Evolutionary conservation across 805 yeast species (phyloP), one percentile per base, ranked within the genome.

Genomic region (Kazachstania kunashirensis): DNA sequence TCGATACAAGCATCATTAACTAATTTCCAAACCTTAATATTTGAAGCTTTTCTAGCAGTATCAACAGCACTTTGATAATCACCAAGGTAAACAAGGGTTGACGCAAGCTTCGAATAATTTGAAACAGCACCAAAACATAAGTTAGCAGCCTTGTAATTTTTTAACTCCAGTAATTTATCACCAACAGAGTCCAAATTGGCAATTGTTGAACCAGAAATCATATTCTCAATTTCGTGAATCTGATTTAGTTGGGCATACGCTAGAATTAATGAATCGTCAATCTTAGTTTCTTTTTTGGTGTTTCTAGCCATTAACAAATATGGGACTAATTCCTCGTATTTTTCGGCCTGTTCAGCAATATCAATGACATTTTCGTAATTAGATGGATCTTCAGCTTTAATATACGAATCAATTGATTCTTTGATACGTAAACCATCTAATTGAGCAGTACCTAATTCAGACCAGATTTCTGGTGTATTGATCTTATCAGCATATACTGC

Each of bases 51-150:
- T 70, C 98, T 82, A 16, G 98, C 98, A 63, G 96, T 86, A 57
- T 92, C 97, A 44, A 92, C 98, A 35, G 98, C 98, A 39, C 84
- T 77, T 66, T 92, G 96, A 62, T 85, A 88, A 59, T 92, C 96
- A 38, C 77, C 78, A 53, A 92, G 68, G 67, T 79, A 86, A 24
- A 92, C 98, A 55, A 88, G 74, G 21, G 97, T 89, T n/a, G 95
- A 82, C 12, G 98, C 97, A 50, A 92, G 74, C 62, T 88, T 92
- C 33, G 96, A 81, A 71, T 94, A 89, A 66, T 89, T 92, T 28
- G 96, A 85, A 41, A 89, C 79, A 45, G 78, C 80, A 8, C 86
- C 68, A 63, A 75, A 92, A 50, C 94, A 74, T 45, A 85, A 68
- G 65, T 86, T 89, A 29, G 98, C 96, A 34, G 96, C 97, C 52